phyloP scores from a whole-genome alignment of 2,329 filamentous ascomycete genomes.

The Penicillium sp. region DNA sequence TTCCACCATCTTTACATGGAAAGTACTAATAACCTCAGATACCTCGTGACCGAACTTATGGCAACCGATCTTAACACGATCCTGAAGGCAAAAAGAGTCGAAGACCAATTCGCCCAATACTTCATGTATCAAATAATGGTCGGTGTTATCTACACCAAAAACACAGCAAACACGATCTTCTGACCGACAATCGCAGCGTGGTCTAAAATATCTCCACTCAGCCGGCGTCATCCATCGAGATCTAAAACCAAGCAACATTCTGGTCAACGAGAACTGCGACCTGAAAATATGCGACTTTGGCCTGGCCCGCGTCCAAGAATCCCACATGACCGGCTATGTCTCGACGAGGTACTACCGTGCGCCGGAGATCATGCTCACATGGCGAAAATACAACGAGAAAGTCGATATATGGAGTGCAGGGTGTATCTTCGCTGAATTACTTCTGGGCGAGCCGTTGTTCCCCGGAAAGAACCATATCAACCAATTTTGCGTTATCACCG shows the following conservation, averaged over 20 bases:
- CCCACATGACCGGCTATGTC: conserved; percentile 98
- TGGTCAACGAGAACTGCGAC: conserved; percentile 99
- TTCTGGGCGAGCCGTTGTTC: conserved; percentile 95
- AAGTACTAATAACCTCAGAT: conserved; percentile 52
- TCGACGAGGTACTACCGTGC: conserved; percentile 98
- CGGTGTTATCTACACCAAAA: neutral
- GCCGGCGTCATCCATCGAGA: conserved; percentile 97
- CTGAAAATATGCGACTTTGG: conserved; percentile 99
- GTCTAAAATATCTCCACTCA: conserved; percentile 97
- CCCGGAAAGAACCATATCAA: conserved; percentile 99
- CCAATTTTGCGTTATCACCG: conserved; percentile 99
- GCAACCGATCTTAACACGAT: conserved; percentile 94
- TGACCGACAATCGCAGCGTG: conserved; percentile 60
- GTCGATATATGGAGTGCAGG: conserved; percentile 99
- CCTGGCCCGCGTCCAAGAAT: conserved; percentile 93
- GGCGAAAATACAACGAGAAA: conserved; percentile 99
- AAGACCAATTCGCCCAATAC: conserved; percentile 99
- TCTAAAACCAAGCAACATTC: conserved; percentile 96
- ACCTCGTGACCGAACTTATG: conserved; percentile 96
- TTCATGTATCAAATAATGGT: conserved; percentile 99
- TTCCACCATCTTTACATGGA: neutral
- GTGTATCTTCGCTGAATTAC: conserved; percentile 98
- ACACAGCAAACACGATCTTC: neutral
- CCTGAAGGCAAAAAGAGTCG: conserved; percentile 86
- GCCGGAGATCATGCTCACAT: conserved; percentile 99